Conservation (phyloP, 768 basidiomycete species). For the Wakefieldia striispora region DNA sequence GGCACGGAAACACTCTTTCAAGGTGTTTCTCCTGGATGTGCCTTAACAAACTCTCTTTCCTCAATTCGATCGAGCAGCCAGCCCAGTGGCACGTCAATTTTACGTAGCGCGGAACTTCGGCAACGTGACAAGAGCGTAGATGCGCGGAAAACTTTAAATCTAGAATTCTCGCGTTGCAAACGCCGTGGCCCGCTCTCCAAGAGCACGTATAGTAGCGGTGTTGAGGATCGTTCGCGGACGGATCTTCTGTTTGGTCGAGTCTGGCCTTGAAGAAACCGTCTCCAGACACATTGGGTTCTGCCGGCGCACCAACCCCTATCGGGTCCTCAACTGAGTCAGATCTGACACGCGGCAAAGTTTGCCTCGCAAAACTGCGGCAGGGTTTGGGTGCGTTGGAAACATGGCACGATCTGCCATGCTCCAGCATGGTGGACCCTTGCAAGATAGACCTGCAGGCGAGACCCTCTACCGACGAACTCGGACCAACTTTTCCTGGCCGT, state of each 20-base stretch:
- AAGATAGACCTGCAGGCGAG: neutral
- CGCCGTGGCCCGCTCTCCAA: constrained; percentile 3
- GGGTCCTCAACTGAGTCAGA: too few species aligned
- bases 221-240: constrained; percentile 1
- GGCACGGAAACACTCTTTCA: constrained; percentile 10
- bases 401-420: neutral
- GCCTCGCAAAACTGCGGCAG: neutral
- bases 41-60: constrained; percentile 27
- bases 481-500: neutral
- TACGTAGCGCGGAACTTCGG: constrained; percentile 13
- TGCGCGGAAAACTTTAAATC: constrained; percentile 17
- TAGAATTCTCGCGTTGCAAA: constrained; percentile 9
- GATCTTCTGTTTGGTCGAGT: too few species aligned
- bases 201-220: constrained; percentile 10
- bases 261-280: neutral
- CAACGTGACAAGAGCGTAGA: constrained; percentile 19
- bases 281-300: too few species aligned
- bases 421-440: too few species aligned
- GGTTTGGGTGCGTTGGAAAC: too few species aligned
- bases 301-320: too few species aligned
- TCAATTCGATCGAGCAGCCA: constrained; percentile 20
- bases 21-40: constrained; percentile 29
- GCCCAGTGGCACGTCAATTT: constrained; percentile 17
- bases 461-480: neutral
- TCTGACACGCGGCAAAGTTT: too few species aligned